Conservation (phyloP, 805 yeast species). For the Pichia insulana region DNA sequence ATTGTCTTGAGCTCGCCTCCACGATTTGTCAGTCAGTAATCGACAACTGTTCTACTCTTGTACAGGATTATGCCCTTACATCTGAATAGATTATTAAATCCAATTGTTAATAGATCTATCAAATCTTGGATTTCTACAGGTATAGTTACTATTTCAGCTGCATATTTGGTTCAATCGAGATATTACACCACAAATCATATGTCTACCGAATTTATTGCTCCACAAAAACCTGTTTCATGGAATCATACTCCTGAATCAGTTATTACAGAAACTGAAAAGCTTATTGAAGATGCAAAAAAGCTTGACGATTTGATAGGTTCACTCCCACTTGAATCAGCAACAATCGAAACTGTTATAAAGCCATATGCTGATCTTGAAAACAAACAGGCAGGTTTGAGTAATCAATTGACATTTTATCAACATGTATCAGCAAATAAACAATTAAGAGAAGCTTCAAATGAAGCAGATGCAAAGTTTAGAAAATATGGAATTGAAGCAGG, state of each 20-base stretch:
- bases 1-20: no score
- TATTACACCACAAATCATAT: constrained; percentile 1
- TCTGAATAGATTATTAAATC: no score
- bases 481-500: constrained; percentile 55
- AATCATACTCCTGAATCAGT: constrained; percentile 45
- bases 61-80: no score
- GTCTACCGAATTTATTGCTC: constrained; percentile 15
- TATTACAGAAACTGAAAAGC: constrained; percentile 31
- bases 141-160: constrained; percentile 3
- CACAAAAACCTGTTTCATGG: constrained; percentile 49
- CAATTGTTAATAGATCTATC: neutral
- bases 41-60: no score
- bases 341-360: constrained; percentile 46
- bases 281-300: constrained; percentile 35
- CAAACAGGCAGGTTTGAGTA: constrained; percentile 33
- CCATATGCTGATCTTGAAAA: constrained; percentile 48
- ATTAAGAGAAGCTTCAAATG: constrained; percentile 63
- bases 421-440: constrained; percentile 58
- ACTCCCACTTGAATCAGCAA: constrained; percentile 32
- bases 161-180: constrained; percentile 9
- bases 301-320: constrained; percentile 49
- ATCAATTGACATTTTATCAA: constrained; percentile 58
- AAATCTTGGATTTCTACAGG: constrained; percentile 5
- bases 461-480: constrained; percentile 50
- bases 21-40: no score